Conservation (phyloP, 1,284 basidiomycete species). For the Ustilago shanxiensis region DNA sequence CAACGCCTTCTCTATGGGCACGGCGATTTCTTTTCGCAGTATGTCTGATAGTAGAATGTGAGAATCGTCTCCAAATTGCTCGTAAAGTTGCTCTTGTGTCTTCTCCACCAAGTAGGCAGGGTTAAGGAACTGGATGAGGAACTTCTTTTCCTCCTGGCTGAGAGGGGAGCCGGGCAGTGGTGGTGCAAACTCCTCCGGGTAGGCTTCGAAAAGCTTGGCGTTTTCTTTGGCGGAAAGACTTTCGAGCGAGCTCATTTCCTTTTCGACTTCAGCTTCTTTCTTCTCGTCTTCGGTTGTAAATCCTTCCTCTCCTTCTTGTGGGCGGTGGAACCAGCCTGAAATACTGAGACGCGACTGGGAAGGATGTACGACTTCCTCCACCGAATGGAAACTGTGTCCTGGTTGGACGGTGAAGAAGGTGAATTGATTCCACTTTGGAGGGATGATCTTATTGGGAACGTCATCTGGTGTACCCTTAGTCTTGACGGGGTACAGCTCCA, state of each 20-base stretch:
- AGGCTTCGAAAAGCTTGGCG: conserved; percentile 75
- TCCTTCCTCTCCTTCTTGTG: conserved; percentile 89
- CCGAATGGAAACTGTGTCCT: conserved; percentile 93
- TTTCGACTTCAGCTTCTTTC: conserved; percentile 60
- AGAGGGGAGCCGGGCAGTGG: conserved; percentile 66
- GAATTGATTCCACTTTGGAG: conserved; percentile 88
- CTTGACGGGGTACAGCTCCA: conserved; percentile 87
- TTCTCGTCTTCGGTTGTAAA: conserved; percentile 77
- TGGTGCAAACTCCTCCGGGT: conserved; percentile 46
- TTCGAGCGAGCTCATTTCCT: conserved; percentile 61
- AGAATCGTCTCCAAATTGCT: conserved; percentile 88
- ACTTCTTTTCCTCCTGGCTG: conserved; percentile 55
- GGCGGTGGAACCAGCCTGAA: conserved; percentile 91
- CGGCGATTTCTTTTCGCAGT: conserved; percentile 61
- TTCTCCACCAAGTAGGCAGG: conserved; percentile 87
- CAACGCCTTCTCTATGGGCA: conserved; percentile 58
- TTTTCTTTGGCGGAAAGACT: conserved; percentile 77
- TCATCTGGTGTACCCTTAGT: conserved; percentile 61
- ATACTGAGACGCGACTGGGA: conserved; percentile 77
- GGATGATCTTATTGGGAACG: conserved; percentile 60
- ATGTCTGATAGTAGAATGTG: conserved; percentile 77
- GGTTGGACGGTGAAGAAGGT: conserved; percentile 90
- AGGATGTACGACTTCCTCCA: conserved; percentile 82
- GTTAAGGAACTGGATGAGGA: conserved; percentile 79
- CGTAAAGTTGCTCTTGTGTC: conserved; percentile 83